Conservation (phyloP, 1,139 yeast species). For the Nakaseomyces kungkrabaensis region DNA sequence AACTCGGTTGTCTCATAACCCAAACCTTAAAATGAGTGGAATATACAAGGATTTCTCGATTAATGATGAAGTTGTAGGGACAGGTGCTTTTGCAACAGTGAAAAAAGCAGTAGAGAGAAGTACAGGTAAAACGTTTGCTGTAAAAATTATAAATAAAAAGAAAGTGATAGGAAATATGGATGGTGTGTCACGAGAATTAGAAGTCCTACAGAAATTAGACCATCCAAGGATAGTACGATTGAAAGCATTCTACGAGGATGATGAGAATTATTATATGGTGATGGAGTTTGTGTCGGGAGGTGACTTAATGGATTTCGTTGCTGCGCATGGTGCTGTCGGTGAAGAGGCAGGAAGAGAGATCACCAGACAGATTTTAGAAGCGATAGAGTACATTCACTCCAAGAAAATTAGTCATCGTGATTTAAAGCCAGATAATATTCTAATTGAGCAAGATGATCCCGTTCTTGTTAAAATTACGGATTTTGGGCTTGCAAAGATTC, state of each 20-base stretch:
- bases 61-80: slow-evolving; percentile 78
- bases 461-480: slow-evolving; percentile 85
- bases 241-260: slow-evolving; percentile 78
- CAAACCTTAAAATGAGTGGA: slow-evolving; percentile 30
- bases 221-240: slow-evolving; percentile 80
- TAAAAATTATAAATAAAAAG: slow-evolving; percentile 75
- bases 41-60: slow-evolving; percentile 69
- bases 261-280: slow-evolving; percentile 68
- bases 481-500: slow-evolving; percentile 79
- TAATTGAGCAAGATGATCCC: slow-evolving; percentile 86
- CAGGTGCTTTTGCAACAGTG: slow-evolving; percentile 95
- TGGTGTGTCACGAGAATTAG: slow-evolving; percentile 79
- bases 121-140: slow-evolving; percentile 81
- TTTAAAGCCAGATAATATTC: slow-evolving; percentile 83
- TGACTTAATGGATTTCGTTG: slow-evolving; percentile 93
- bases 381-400: slow-evolving; percentile 77
- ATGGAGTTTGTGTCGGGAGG: slow-evolving; percentile 97
- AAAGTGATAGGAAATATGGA: slow-evolving; percentile 72
- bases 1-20: slow-evolving; percentile 1
- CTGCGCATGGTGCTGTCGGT: slow-evolving; percentile 82
- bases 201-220: slow-evolving; percentile 61
- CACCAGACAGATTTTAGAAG: slow-evolving; percentile 71
- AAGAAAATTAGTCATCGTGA: slow-evolving; percentile 91
- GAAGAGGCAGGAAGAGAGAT: slow-evolving; percentile 86
- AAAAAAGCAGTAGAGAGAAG: slow-evolving; percentile 78